Conservation (phyloP, 331 rosid species). For the Malus hybrid region DNA sequence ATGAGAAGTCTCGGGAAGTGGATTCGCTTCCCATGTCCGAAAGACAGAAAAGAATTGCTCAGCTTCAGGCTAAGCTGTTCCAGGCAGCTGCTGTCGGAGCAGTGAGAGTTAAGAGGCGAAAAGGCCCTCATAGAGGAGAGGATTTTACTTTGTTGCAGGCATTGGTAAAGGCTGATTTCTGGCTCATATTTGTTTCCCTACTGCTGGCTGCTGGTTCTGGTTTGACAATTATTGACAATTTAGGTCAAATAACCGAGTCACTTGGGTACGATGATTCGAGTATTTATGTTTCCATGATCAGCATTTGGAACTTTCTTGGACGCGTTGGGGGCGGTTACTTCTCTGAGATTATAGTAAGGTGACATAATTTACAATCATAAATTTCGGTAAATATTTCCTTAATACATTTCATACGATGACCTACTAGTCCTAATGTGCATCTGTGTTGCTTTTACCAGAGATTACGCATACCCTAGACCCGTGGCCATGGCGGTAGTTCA, state of each 20-base stretch:
- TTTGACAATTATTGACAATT: slow-evolving; percentile 54
- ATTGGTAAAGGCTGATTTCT: slow-evolving; percentile 43
- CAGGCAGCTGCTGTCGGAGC: slow-evolving; percentile 89
- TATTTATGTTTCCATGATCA: slow-evolving; percentile 51
- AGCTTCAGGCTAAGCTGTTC: slow-evolving; percentile 55
- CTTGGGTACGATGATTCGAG: slow-evolving; percentile 44
- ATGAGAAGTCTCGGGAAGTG: slow-evolving; percentile 33
- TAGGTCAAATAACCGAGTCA: slow-evolving; percentile 65
- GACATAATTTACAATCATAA: neutral
- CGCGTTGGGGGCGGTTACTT: slow-evolving; percentile 75
- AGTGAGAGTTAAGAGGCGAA: slow-evolving; percentile 37
- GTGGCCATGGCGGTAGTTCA: slow-evolving; percentile 45
- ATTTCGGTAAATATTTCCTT: too few relatives aligned
- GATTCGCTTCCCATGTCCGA: slow-evolving; percentile 63
- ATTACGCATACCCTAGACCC: slow-evolving; percentile 49
- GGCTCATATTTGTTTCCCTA: slow-evolving; percentile 43
- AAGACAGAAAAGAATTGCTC: slow-evolving; percentile 66
- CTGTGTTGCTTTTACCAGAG: slow-evolving; percentile 28
- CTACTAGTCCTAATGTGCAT: neutral
- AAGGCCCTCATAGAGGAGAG: slow-evolving; percentile 76
- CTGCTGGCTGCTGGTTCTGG: slow-evolving; percentile 54
- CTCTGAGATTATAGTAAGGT: slow-evolving; percentile 62
- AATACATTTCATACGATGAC: neutral
- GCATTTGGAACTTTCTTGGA: slow-evolving; percentile 74
- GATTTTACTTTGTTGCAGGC: slow-evolving; percentile 56